Percentiles rank a stretch among this genome's conserved stretches.
phyloP scores from a whole-genome alignment of 73 alveolate genomes.

The Tetrahymena malaccensis region DNA sequence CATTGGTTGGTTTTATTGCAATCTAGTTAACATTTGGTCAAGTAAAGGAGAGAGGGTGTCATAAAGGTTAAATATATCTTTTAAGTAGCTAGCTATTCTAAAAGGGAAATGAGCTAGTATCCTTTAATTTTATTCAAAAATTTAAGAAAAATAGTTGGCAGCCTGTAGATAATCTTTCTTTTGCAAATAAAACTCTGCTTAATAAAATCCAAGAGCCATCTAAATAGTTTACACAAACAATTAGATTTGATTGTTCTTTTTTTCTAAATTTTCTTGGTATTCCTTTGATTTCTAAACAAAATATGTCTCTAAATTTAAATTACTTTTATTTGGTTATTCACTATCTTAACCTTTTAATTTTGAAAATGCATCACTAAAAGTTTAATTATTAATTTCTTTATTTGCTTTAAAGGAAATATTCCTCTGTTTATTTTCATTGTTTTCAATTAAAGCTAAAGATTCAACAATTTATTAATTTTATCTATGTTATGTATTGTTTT shows the following conservation, averaged over 20 bases:
- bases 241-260: too few species aligned
- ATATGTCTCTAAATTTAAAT: too few species aligned
- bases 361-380: background rate
- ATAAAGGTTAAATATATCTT: background rate
- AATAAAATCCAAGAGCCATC: background rate
- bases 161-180: background rate
- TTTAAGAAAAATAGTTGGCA: background rate
- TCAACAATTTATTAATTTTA: too few species aligned
- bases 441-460: background rate
- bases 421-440: too few species aligned
- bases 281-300: background rate
- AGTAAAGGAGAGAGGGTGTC: background rate
- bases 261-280: background rate
- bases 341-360: background rate
- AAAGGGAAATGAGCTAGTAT: background rate
- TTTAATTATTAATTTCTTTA: background rate
- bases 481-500: too few species aligned
- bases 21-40: background rate
- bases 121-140: background rate
- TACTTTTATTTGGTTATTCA: background rate
- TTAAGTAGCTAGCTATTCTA: background rate
- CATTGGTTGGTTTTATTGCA: background rate
- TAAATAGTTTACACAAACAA: background rate
- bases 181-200: background rate
- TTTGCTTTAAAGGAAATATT: background rate